These are phyloP conservation scores for Mycena alexandri DNA, from an alignment of 768 basidiomycete species.

Conservation along the genomic window DNA sequence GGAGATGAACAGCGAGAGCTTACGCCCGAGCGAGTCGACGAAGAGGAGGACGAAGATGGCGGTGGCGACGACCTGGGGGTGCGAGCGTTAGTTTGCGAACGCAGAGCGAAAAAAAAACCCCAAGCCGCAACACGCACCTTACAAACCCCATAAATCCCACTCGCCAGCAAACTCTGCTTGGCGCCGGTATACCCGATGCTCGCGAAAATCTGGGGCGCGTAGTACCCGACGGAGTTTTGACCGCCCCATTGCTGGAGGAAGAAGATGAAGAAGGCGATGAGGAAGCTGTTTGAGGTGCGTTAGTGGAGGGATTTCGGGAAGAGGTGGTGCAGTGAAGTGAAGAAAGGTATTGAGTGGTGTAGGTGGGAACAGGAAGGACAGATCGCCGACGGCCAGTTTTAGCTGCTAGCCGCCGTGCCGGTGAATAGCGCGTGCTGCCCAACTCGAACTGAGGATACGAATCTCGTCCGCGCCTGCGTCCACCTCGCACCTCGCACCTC, in stretches of 20 bases:
- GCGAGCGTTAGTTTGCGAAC: conserved; percentile 51
- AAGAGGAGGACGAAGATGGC: conserved; percentile 79
- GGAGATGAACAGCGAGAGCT: conserved; percentile 77
- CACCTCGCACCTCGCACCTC: too few species aligned
- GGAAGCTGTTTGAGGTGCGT: conserved; percentile 15
- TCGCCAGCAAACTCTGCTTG: conserved; percentile 65
- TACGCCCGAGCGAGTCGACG: conserved; percentile 78
- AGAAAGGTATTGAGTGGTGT: too few species aligned
- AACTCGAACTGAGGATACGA: too few species aligned
- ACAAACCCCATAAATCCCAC: conserved; percentile 61
- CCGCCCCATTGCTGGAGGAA: conserved; percentile 88
- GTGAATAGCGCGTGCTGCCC: too few species aligned
- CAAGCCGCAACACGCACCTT: too few species aligned
- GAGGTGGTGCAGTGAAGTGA: neutral
- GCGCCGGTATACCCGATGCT: conserved; percentile 79
- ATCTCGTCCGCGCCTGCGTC: too few species aligned
- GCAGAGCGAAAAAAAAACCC: too few species aligned
- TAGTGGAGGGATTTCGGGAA: neutral
- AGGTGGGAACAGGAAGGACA: too few species aligned
- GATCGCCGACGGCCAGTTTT: too few species aligned
- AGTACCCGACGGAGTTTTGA: conserved; percentile 85
- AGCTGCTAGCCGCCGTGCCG: too few species aligned
- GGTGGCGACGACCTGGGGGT: conserved; percentile 73
- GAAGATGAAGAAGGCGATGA: conserved; percentile 87
- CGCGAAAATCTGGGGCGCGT: conserved; percentile 80